Percentiles rank a stretch among this genome's conserved stretches.
These are phyloP conservation scores for Rhizoclosmatium globosum DNA, from an alignment of 192 early-diverging fungal species.

Conservation along the genomic window DNA sequence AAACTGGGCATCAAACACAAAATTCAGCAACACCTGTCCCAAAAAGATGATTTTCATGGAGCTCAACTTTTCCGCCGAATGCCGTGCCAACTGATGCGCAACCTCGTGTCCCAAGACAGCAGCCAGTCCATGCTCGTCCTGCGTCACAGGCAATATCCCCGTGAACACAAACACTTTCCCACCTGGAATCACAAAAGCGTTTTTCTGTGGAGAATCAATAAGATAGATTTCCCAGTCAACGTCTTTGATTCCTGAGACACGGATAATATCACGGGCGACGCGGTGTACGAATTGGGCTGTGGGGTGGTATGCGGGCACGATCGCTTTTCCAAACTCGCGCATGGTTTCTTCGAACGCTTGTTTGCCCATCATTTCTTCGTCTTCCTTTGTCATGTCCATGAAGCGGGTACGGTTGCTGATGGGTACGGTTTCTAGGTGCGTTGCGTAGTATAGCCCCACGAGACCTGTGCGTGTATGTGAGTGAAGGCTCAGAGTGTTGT, in stretches of 20 bases:
- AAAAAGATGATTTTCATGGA: conserved; percentile 69
- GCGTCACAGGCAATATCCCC: conserved; percentile 83
- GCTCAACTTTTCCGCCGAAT: conserved; percentile 90
- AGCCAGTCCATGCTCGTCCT: conserved; percentile 88
- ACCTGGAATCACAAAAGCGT: conserved; percentile 95
- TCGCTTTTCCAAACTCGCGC: conserved; percentile 63
- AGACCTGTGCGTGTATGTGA: conserved; percentile 8
- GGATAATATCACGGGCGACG: conserved; percentile 77
- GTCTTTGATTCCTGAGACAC: conserved; percentile 66
- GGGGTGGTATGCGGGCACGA: conserved; percentile 76
- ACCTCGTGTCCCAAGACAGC: conserved; percentile 95
- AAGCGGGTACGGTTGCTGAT: conserved; percentile 71
- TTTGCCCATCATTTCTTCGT: conserved; percentile 71
- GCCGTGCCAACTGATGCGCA: conserved; percentile 90
- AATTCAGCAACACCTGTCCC: conserved; percentile 63
- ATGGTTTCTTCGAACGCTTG: conserved; percentile 78
- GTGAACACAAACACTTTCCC: conserved; percentile 93
- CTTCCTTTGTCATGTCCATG: conserved; percentile 65
- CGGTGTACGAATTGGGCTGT: conserved; percentile 68
- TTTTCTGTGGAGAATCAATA: conserved; percentile 79
- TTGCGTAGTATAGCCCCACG: conserved; percentile 20
- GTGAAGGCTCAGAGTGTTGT: neutral
- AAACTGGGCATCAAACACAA: conserved; percentile 74
- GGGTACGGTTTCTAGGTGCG: conserved; percentile 80
- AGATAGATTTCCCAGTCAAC: conserved; percentile 94